Conservation (phyloP, 2,329 filamentous ascomycete genomes). For the Tolypocladium tropicale region DNA sequence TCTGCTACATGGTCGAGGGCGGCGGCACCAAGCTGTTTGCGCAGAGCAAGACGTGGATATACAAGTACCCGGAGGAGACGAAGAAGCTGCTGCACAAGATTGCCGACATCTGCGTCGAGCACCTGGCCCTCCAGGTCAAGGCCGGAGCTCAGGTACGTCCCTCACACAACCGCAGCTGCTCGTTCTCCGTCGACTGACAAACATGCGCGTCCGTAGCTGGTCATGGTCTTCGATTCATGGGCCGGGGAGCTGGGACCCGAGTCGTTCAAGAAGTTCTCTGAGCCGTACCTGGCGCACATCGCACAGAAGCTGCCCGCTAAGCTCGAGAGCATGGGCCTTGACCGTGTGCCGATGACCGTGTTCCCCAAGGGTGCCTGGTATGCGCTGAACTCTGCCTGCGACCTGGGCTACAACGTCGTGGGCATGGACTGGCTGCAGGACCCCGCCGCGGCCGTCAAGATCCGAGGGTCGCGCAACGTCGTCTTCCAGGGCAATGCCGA, state of each 20-base stretch:
- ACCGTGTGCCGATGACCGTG: conserved; percentile 88
- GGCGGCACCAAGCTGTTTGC: conserved; percentile 93
- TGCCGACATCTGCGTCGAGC: conserved; percentile 87
- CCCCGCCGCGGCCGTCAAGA: conserved; percentile 70
- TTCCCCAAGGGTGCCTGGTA: conserved; percentile 99
- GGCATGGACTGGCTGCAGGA: conserved; percentile 94
- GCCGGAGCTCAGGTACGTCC: conserved; percentile 72
- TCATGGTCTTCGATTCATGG: conserved; percentile 98
- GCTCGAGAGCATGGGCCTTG: conserved; percentile 62
- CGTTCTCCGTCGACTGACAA: background rate
- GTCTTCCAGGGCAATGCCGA: conserved; percentile 94
- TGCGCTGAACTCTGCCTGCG: conserved; percentile 76
- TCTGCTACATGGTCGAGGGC: conserved; percentile 99
- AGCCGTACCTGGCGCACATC: conserved; percentile 81
- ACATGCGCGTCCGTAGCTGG: conserved; percentile 39
- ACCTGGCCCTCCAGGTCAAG: conserved; percentile 82
- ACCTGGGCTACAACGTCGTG: conserved; percentile 86
- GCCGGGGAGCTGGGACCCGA: conserved; percentile 82
- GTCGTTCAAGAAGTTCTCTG: conserved; percentile 73
- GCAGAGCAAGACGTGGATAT: conserved; percentile 94
- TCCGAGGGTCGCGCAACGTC: conserved; percentile 63
- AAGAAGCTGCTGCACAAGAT: conserved; percentile 84
- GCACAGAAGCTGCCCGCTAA: conserved; percentile 67
- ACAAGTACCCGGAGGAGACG: conserved; percentile 71
- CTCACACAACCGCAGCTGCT: background rate